Conservation (phyloP, 2,329 filamentous ascomycete species). For the Alternaria tenuissima region DNA sequence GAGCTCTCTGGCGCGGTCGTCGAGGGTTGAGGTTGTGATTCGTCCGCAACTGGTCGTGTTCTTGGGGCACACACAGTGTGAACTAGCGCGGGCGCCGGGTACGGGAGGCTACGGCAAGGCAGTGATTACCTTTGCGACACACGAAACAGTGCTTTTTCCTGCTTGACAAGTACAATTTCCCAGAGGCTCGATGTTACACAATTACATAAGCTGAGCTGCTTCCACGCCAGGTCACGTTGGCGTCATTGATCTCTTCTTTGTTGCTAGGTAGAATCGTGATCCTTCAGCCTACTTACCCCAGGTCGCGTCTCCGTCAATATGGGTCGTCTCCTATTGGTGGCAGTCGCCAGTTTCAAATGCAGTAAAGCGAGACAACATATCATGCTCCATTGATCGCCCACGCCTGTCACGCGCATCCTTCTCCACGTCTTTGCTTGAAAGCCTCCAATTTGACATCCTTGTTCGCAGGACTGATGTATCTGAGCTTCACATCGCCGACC, state of each 20-base stretch:
- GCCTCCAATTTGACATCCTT: constrained; percentile 47
- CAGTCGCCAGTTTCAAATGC: constrained; percentile 6
- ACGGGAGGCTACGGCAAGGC: constrained; percentile 18
- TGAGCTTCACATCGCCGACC: constrained; percentile 37
- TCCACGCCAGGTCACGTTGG: neutral
- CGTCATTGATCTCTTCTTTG: neutral
- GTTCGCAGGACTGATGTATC: constrained; percentile 43
- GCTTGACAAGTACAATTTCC: neutral
- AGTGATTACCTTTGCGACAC: constrained; percentile 7
- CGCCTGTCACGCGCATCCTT: neutral
- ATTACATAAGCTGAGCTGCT: constrained; percentile 8
- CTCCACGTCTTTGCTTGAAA: constrained; percentile 37
- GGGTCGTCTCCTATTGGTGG: constrained; percentile 11
- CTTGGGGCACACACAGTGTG: constrained; percentile 13
- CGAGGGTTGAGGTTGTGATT: constrained; percentile 29
- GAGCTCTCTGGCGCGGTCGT: constrained; percentile 16
- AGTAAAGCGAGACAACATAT: constrained; percentile 1
- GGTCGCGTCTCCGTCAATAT: constrained; percentile 6
- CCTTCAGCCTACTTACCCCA: neutral
- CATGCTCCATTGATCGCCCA: neutral
- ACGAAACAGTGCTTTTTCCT: constrained; percentile 14
- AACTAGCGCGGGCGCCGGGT: constrained; percentile 19
- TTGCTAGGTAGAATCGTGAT: neutral
- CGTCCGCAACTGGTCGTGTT: constrained; percentile 19
- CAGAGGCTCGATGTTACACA: neutral